Evolutionary conservation across 2,329 filamentous ascomycete genomes (phyloP).

Genomic region (Emmonsiellopsis sp.): DNA sequence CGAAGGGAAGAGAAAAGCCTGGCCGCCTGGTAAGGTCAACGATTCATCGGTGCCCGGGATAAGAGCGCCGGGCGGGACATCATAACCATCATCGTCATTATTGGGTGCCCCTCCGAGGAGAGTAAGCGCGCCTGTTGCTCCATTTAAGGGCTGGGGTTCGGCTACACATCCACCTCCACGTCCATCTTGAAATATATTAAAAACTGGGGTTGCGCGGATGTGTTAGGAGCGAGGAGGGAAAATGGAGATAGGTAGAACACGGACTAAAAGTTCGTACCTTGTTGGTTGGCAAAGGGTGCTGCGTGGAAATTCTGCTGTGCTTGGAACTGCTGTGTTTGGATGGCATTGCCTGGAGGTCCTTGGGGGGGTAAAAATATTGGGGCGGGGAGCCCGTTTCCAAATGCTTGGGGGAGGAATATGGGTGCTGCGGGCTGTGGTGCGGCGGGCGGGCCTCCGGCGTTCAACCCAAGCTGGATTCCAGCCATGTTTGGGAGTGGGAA

Average conservation of each 20-base stretch:
- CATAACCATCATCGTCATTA: slow-evolving; percentile 23
- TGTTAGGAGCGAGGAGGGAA: too few relatives aligned
- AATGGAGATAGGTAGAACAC: too few relatives aligned
- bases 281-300: too few relatives aligned
- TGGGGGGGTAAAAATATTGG: too few relatives aligned
- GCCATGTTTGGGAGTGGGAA: slow-evolving; percentile 18
- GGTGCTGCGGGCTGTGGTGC: neutral
- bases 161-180: too few relatives aligned
- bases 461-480: neutral
- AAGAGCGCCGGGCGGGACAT: slow-evolving; percentile 42
- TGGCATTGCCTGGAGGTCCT: neutral
- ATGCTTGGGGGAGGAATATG: neutral
- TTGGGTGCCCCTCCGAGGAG: neutral
- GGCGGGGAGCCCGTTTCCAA: too few relatives aligned
- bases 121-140: neutral
- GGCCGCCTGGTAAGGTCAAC: slow-evolving; percentile 43
- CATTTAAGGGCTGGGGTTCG: neutral
- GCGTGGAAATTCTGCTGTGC: neutral
- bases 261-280: too few relatives aligned
- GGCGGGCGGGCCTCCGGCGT: neutral
- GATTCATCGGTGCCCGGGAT: slow-evolving; percentile 48
- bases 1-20: slow-evolving; percentile 52
- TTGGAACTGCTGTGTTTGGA: slow-evolving; percentile 9
- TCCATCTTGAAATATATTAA: too few relatives aligned
- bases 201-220: too few relatives aligned